phyloP scores from a whole-genome alignment of 805 yeast genomes.

The Yarrowia osloensis region DNA sequence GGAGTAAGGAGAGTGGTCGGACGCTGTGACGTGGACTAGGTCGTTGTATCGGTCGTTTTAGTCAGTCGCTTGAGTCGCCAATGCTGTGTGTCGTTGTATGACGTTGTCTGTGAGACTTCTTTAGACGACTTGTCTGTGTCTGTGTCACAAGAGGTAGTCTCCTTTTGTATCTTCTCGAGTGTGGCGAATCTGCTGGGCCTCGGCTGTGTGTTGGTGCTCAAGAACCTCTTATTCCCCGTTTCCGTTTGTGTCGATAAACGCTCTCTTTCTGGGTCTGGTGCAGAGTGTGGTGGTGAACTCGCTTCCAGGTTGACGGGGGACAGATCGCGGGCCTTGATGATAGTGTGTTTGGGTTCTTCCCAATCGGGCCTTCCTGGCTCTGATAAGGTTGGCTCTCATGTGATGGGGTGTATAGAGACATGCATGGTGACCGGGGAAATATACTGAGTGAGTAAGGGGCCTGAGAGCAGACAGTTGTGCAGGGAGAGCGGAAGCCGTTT shows the following conservation, averaged over 20 bases:
- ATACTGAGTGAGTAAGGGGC: neutral
- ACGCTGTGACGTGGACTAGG: neutral
- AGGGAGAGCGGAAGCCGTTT: neutral
- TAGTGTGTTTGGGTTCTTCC: constrained; percentile 27
- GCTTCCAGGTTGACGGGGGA: neutral
- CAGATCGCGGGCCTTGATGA: neutral
- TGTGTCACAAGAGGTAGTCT: neutral
- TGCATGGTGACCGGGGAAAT: neutral
- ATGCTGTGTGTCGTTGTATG: neutral
- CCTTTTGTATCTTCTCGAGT: neutral
- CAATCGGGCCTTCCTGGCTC: constrained; percentile 5
- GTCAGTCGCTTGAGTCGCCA: neutral
- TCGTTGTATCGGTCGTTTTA: no score
- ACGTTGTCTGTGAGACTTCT: neutral
- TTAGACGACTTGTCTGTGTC: no score
- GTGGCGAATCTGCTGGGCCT: no score
- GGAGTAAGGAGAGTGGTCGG: neutral
- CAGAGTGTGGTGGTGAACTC: neutral
- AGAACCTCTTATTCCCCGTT: neutral
- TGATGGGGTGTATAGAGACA: constrained; percentile 10
- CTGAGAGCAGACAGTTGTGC: neutral
- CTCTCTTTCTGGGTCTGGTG: neutral
- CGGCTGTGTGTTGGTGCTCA: neutral
- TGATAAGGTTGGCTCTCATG: constrained; percentile 23
- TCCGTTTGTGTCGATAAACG: neutral